Conservation (phyloP, 495 filamentous ascomycete genomes). For the Hypoxylon fragiforme region DNA sequence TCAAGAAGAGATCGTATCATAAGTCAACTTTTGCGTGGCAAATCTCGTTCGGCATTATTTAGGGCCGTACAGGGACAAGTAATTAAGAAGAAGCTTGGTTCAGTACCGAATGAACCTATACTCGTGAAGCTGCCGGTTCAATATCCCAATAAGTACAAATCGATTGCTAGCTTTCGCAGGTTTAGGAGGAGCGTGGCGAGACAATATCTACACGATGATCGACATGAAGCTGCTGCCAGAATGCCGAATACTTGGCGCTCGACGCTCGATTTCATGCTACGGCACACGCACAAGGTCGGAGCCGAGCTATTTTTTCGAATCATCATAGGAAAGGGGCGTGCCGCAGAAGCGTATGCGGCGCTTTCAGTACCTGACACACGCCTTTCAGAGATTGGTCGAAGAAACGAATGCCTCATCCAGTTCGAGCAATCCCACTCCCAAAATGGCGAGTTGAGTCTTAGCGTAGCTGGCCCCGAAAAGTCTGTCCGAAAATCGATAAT, state of each 20-base stretch:
- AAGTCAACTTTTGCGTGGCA: neutral
- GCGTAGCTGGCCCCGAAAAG: slow-evolving; percentile 23
- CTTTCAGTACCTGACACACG: slow-evolving; percentile 30
- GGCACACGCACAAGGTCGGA: slow-evolving; percentile 21
- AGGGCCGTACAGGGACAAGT: neutral
- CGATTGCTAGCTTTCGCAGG: slow-evolving; percentile 18
- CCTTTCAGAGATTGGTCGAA: slow-evolving; percentile 28
- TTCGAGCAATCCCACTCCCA: slow-evolving; percentile 10
- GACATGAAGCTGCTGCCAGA: neutral
- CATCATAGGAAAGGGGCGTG: slow-evolving; percentile 20
- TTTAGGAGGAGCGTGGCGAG: slow-evolving; percentile 11
- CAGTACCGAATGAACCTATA: neutral
- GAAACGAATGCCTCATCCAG: slow-evolving; percentile 22
- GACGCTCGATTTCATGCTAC: slow-evolving; percentile 30
- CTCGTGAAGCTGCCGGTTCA: slow-evolving; percentile 12
- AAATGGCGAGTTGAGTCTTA: slow-evolving; percentile 22
- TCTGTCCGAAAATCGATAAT: slow-evolving; percentile 26
- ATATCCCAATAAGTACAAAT: slow-evolving; percentile 3
- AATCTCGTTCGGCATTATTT: neutral
- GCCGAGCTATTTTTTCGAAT: slow-evolving; percentile 30
- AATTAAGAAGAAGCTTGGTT: slow-evolving; percentile 5
- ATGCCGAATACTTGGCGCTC: slow-evolving; percentile 1
- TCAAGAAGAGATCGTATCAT: neutral
- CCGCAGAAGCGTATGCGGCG: slow-evolving; percentile 16
- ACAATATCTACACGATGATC: slow-evolving; percentile 12